Evolutionary conservation across 805 yeast species (phyloP), one percentile per base, ranked within the genome.

Genomic region (Candida lessepsii): DNA sequence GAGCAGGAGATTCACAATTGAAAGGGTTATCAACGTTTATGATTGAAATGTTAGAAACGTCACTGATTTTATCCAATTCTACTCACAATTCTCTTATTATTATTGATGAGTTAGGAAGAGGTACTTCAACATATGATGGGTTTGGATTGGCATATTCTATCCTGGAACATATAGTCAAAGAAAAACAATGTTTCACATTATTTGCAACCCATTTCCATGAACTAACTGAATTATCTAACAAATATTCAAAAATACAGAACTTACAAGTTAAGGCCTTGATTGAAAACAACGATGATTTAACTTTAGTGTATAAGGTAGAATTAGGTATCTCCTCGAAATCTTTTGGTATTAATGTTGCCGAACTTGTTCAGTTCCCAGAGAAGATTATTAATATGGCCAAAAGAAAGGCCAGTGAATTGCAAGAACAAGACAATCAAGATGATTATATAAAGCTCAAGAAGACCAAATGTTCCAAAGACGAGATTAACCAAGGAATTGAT

Each of bases 171-270:
- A 80, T 91, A 44, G 82, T 93, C 2, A 71, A 71, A 14, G 70
- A 83, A 37, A 75, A 86, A 37, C 71, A 75, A 37, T 83, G 96
- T 47, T 88, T 89, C 61, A 80, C 95, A 0, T 57, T 93, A 41
- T 93, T 93, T 71, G 98, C 99, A 0, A 93, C 99, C 0, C 99
- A 93, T 70, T 93, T 93, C 73, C 98, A 93, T 61, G 99, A 93
- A 60, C 72, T 93, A 44, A 93, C 98, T 1, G 82, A 83, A 24
- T 67, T 93, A 37, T 72, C 95, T 0, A 81, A 80, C 14, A 73
- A 73, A 48, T 65, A 78, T 29, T 51, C 55, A 10, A 76, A 80
- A 3, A 96, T 91, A 1, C 73, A 76, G 37, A 93, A 93, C 60
- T 66, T 88, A 52, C 96, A 93, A 53, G 99, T 93, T 33, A 93